Percentiles rank a stretch among this genome's conserved stretches.
Evolutionary conservation across 805 yeast species (phyloP).

Genomic region (Debaryomyces castellii): DNA sequence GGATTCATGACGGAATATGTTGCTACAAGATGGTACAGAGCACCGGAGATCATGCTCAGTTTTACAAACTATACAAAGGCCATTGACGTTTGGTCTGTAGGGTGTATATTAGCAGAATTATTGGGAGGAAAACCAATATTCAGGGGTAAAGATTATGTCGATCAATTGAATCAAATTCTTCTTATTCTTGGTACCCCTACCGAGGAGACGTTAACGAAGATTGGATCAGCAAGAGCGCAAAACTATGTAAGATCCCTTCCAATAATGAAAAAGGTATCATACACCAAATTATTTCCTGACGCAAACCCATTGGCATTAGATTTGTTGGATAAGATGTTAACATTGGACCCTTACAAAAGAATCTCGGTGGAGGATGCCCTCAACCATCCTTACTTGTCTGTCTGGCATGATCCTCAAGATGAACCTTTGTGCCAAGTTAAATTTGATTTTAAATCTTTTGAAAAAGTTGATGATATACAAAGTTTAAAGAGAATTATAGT

Average conservation of each 20-base stretch:
- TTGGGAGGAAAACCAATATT: slow-evolving; percentile 89
- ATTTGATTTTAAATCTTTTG: slow-evolving; percentile 82
- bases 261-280: slow-evolving; percentile 76
- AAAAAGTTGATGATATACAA: slow-evolving; percentile 76
- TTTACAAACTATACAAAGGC: slow-evolving; percentile 95
- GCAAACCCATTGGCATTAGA: slow-evolving; percentile 90
- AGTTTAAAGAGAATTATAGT: slow-evolving; percentile 74
- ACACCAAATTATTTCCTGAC: slow-evolving; percentile 66
- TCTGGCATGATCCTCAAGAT: slow-evolving; percentile 95
- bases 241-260: slow-evolving; percentile 88
- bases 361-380: slow-evolving; percentile 91
- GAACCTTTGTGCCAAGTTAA: slow-evolving; percentile 81
- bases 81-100: slow-evolving; percentile 97
- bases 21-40: slow-evolving; percentile 98
- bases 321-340: slow-evolving; percentile 73
- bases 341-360: slow-evolving; percentile 86
- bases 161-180: slow-evolving; percentile 86
- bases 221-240: slow-evolving; percentile 85
- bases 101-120: slow-evolving; percentile 93
- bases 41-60: slow-evolving; percentile 95
- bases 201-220: slow-evolving; percentile 42
- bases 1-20: slow-evolving; percentile 98
- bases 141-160: slow-evolving; percentile 94
- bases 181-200: slow-evolving; percentile 91
- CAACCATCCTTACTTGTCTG: slow-evolving; percentile 82